phyloP scores from a whole-genome alignment of 306 rosid genomes.

The Sicyos baderoa region DNA sequence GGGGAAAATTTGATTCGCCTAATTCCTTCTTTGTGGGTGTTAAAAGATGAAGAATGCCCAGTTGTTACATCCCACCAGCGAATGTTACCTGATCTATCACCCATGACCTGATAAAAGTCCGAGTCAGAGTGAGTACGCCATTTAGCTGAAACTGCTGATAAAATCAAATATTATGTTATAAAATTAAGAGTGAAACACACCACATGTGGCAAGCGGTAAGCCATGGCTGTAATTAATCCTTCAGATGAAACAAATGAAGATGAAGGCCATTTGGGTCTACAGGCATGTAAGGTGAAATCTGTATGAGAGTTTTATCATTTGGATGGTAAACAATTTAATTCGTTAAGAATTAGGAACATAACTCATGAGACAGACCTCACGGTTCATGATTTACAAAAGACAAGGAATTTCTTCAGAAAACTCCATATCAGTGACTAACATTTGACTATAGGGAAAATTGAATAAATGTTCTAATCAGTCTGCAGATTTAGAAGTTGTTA shows the following conservation, averaged over 20 bases:
- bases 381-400: background rate
- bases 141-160: background rate
- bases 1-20: constrained; percentile 89
- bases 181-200: constrained; percentile 31
- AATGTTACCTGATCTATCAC: constrained; percentile 82
- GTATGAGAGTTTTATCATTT: constrained; percentile 24
- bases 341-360: background rate
- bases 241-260: constrained; percentile 79
- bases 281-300: constrained; percentile 24
- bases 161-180: background rate
- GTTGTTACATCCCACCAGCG: constrained; percentile 98
- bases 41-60: constrained; percentile 91
- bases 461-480: background rate
- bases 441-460: background rate
- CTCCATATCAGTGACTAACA: background rate
- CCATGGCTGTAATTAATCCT: constrained; percentile 94
- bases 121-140: constrained; percentile 6
- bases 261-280: constrained; percentile 98
- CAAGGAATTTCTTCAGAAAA: background rate
- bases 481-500: background rate
- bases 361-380: background rate
- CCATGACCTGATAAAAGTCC: constrained; percentile 79
- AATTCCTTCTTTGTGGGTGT: constrained; percentile 90
- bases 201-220: constrained; percentile 96
- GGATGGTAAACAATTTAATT: background rate